Conservation (phyloP, 192 early-diverging fungal genomes). For the Entrophospora sp. region DNA sequence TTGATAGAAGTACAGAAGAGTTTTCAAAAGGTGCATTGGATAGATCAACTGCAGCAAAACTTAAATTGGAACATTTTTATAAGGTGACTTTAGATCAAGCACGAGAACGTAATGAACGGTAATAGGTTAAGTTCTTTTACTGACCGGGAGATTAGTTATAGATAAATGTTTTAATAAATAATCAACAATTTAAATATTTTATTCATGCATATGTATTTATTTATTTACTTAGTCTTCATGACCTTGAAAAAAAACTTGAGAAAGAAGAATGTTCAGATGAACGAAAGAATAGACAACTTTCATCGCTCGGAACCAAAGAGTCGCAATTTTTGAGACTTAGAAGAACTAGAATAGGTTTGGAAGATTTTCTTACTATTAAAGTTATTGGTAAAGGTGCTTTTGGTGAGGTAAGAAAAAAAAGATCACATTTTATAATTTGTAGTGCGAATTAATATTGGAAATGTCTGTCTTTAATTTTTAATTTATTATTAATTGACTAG, state of each 20-base stretch:
- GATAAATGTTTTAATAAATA: no score
- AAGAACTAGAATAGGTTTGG: conserved; percentile 77
- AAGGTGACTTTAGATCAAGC: conserved; percentile 81
- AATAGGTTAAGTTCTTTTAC: no score
- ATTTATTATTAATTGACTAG: no score
- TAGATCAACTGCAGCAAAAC: conserved; percentile 80
- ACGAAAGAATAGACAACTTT: conserved; percentile 76
- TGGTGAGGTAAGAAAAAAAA: conserved; percentile 78
- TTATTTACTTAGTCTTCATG: conserved; percentile 49
- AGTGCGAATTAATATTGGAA: no score
- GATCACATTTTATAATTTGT: no score
- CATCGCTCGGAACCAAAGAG: conserved; percentile 75
- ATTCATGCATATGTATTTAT: no score
- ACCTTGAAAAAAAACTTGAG: conserved; percentile 68
- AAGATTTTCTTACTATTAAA: conserved; percentile 92
- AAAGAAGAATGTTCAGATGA: conserved; percentile 78
- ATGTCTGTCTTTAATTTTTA: no score
- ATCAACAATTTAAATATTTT: no score
- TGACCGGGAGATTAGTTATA: no score
- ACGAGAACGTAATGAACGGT: conserved; percentile 74
- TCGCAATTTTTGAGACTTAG: conserved; percentile 89
- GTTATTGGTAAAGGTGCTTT: conserved; percentile 99
- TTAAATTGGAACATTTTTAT: conserved; percentile 90
- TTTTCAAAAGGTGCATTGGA: conserved; percentile 77
- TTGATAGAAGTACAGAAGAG: conserved; percentile 64